These are phyloP conservation scores for Protomyces lactucae-debilis DNA, from an alignment of 1,139 yeast genomes.

Conservation along the genomic window DNA sequence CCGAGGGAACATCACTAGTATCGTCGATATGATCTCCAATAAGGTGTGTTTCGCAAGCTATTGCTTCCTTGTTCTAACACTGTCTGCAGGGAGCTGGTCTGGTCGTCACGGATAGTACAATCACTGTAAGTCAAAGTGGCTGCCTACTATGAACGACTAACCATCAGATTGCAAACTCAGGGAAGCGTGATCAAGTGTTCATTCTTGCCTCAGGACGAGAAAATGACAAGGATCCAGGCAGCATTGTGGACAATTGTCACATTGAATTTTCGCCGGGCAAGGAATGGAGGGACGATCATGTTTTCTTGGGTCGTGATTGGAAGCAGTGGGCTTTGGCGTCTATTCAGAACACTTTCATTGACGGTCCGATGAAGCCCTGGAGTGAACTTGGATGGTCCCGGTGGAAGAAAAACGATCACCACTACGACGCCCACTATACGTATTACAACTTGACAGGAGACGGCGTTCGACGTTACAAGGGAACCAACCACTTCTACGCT, in stretches of 20 bases:
- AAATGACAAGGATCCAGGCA: background rate
- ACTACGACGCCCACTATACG: background rate
- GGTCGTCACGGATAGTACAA: background rate
- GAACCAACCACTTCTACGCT: background rate
- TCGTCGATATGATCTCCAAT: background rate
- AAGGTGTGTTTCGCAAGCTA: background rate
- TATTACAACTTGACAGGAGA: background rate
- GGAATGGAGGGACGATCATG: background rate
- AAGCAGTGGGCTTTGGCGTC: background rate
- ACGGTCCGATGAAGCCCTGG: background rate
- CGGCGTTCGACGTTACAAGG: background rate
- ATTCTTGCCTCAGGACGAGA: background rate
- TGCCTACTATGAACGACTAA: no score
- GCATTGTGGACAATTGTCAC: background rate
- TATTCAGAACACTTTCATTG: background rate
- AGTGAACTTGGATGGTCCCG: background rate
- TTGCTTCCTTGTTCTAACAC: background rate
- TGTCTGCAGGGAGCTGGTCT: background rate
- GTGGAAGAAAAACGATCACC: background rate
- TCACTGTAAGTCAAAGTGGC: background rate
- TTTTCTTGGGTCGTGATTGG: background rate
- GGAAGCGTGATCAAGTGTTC: no score
- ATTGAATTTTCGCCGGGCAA: background rate
- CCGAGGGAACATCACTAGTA: background rate
- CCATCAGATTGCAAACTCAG: no score